Base-by-base conservation (phyloP, 768 basidiomycete genomes). In the Lanmaoa rubissima region DNA sequence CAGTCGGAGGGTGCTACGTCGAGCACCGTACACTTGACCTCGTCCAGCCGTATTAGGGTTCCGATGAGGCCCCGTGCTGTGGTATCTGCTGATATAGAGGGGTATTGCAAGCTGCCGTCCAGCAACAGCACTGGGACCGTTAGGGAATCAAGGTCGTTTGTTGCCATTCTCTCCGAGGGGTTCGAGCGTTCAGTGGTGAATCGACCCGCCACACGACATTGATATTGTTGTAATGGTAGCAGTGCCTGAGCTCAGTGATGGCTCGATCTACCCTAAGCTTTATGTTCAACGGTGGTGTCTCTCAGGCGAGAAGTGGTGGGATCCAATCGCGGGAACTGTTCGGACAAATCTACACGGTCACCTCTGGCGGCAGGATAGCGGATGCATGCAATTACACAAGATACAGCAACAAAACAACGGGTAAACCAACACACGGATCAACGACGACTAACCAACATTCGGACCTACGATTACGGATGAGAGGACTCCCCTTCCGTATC, bases 51-150 rank as follows among this genome's bases (percentile, higher is more conserved):
- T 38, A 79, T 66, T 44, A 91, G 73, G 36, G 69, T 67, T 50
- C 82, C 73, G 41, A 91, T 75, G 10, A 90, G 82, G 62, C 87
- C 83, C 63, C 83, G 75, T 19, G 80, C 83, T 0, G 77, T 82
- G 36, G 82, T 85, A 57, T 82, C 72, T 35, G 77, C 62, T 12
- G 66, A 67, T 57, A 89, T 75, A 39, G 85, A 80, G 1, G 82
- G 83, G 64, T 91, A 87, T 60, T 84, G 82, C 53, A 87, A 68
- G 48, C 81, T 76, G 17, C 84, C 84, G 48, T 78, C 79, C 11
- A 85, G 77, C 35, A 88, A 70, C 39, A 86, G 65, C 17, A 79
- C 79, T 1, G 90, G 87, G 34, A 87, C 79, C 59, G 84, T 80
- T 54, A 80, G 71, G 13, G 75, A 50, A 54, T 75, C 51, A 14